phyloP scores from a whole-genome alignment of 192 early-diverging fungal genomes.

The Spizellomyces punctatus region DNA sequence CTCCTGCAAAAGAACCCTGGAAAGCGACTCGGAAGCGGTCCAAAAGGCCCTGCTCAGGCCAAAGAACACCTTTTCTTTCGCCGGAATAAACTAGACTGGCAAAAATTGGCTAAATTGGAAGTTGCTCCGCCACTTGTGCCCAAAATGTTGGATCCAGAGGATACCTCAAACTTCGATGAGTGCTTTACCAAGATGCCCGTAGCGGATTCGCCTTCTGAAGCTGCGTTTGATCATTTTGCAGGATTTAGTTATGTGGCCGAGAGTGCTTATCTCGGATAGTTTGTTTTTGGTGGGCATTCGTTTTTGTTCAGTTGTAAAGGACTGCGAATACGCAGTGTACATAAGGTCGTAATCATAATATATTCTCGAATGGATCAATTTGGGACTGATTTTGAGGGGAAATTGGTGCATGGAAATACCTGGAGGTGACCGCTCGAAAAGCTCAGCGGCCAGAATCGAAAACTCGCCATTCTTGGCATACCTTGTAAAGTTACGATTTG shows the following conservation, averaged over 20 bases:
- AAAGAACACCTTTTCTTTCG: slow-evolving; percentile 70
- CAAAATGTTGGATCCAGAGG: slow-evolving; percentile 57
- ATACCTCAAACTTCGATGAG: slow-evolving; percentile 79
- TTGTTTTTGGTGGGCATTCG: too few relatives aligned
- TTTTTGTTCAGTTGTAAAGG: too few relatives aligned
- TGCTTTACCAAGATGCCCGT: slow-evolving; percentile 69
- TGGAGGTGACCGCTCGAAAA: too few relatives aligned
- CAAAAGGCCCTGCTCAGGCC: slow-evolving; percentile 51
- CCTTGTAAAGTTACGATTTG: too few relatives aligned
- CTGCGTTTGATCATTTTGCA: slow-evolving; percentile 29
- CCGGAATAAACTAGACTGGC: slow-evolving; percentile 57
- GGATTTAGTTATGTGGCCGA: slow-evolving; percentile 52
- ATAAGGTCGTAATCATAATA: too few relatives aligned
- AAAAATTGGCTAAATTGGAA: slow-evolving; percentile 34
- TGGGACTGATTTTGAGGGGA: too few relatives aligned
- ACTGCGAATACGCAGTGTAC: too few relatives aligned
- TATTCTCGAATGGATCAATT: too few relatives aligned
- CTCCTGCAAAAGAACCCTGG: slow-evolving; percentile 63
- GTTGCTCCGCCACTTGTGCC: slow-evolving; percentile 44
- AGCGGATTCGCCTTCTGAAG: slow-evolving; percentile 49
- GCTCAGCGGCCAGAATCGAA: too few relatives aligned
- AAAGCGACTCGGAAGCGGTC: slow-evolving; percentile 55
- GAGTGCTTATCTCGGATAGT: neutral
- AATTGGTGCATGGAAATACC: too few relatives aligned
- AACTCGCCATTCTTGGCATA: too few relatives aligned